Evolutionary conservation across 306 rosid genomes (phyloP).

Genomic region (Hippophae rhamnoides): DNA sequence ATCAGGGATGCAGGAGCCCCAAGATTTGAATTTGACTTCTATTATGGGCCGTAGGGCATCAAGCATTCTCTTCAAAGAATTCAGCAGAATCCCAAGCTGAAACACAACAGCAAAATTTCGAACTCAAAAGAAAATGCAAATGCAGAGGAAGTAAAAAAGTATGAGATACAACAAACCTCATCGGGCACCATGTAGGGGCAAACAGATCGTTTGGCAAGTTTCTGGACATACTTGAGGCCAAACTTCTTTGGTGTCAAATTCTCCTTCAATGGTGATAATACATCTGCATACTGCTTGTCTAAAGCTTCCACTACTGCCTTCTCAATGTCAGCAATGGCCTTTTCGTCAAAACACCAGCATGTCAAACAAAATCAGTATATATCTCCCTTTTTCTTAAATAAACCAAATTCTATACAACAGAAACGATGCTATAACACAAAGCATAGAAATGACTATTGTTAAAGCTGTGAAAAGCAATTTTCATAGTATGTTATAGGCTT

Average conservation of each 20-base stretch:
- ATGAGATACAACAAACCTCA: constrained; percentile 46
- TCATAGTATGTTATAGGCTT: too few species aligned
- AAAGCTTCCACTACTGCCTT: constrained; percentile 82
- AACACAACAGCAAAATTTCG: constrained; percentile 17
- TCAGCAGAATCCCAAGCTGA: constrained; percentile 81
- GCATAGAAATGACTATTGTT: background rate
- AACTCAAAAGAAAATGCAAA: constrained; percentile 3
- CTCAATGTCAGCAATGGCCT: constrained; percentile 90
- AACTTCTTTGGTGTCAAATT: constrained; percentile 81
- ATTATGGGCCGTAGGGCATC: constrained; percentile 79
- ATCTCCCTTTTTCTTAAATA: background rate
- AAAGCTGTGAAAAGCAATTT: background rate
- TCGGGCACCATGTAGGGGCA: constrained; percentile 65
- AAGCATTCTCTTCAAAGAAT: constrained; percentile 90
- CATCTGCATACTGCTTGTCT: constrained; percentile 93
- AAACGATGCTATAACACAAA: background rate
- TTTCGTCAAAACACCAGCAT: constrained; percentile 6
- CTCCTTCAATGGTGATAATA: constrained; percentile 80
- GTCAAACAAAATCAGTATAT: constrained; percentile 5
- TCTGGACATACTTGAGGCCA: constrained; percentile 93
- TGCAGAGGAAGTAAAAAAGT: constrained; percentile 1
- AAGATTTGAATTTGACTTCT: constrained; percentile 78
- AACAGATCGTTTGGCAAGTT: constrained; percentile 70
- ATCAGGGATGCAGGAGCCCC: constrained; percentile 89
- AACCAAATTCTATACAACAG: background rate